A percentile compares a stretch with the other conserved stretches of the same genome.
Evolutionary conservation across 768 basidiomycete species (phyloP).

Genomic region (Amanita jacksonii): DNA sequence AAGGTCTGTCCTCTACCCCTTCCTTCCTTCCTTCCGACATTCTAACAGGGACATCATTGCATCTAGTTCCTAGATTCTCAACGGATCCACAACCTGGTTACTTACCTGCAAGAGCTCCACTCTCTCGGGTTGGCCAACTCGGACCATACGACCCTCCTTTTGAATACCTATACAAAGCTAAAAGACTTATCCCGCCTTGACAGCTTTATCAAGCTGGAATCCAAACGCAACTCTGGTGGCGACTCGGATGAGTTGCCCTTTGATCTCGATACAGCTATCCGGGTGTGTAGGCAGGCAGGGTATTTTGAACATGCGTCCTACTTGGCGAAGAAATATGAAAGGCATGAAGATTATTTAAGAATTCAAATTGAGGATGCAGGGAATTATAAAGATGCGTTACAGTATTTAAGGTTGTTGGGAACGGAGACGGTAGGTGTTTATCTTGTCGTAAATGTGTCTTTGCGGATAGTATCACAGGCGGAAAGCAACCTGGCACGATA

Average conservation of each 20-base stretch:
- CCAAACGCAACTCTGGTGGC: constrained; percentile 31
- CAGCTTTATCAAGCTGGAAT: constrained; percentile 86
- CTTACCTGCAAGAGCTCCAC: constrained; percentile 94
- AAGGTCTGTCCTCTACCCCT: constrained; percentile 50
- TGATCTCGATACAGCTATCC: constrained; percentile 93
- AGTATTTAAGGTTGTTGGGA: constrained; percentile 72
- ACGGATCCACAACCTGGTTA: constrained; percentile 88
- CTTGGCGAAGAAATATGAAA: constrained; percentile 82
- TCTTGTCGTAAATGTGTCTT: background rate
- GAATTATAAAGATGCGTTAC: constrained; percentile 71
- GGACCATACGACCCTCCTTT: constrained; percentile 91
- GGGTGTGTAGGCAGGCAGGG: constrained; percentile 92
- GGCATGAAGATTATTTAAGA: constrained; percentile 88
- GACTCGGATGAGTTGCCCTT: constrained; percentile 71
- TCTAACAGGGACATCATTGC: background rate
- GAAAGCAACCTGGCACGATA: constrained; percentile 83
- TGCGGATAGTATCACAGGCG: constrained; percentile 36
- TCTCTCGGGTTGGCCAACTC: constrained; percentile 83
- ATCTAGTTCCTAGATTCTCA: constrained; percentile 91
- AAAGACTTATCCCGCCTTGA: constrained; percentile 86
- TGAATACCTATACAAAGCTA: constrained; percentile 97
- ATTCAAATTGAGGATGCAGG: constrained; percentile 92
- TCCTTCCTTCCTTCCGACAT: background rate
- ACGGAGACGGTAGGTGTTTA: constrained; percentile 57
- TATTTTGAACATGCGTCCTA: constrained; percentile 95